phyloP scores from a whole-genome alignment of 371 early-diverging fungal species.

The Hamiltosporidium tvaerminnensis region DNA sequence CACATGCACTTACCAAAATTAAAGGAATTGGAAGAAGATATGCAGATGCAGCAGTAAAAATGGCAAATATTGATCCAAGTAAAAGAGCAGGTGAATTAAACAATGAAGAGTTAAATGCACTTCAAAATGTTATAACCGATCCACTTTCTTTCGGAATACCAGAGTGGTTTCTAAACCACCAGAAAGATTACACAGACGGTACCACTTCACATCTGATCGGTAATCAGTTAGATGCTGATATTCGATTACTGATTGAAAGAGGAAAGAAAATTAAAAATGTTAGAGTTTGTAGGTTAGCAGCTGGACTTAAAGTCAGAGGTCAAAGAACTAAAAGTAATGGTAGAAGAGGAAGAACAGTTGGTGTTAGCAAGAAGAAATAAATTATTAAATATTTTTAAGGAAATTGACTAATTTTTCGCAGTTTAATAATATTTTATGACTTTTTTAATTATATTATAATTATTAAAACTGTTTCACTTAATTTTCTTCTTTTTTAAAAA shows the following conservation, averaged over 20 bases:
- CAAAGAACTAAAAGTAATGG: slow-evolving; percentile 93
- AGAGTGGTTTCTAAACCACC: slow-evolving; percentile 87
- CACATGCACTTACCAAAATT: slow-evolving; percentile 83
- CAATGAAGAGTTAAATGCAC: slow-evolving; percentile 70
- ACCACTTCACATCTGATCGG: slow-evolving; percentile 75
- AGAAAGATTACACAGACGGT: slow-evolving; percentile 81
- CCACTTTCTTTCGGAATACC: slow-evolving; percentile 85
- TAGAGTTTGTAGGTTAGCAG: slow-evolving; percentile 45
- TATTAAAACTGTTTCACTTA: no score
- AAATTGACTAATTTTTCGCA: no score
- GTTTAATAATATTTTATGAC: no score
- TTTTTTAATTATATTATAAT: no score
- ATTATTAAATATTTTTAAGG: not conserved
- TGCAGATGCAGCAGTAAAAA: slow-evolving; percentile 85
- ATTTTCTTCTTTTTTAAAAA: no score
- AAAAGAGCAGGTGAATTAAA: slow-evolving; percentile 91
- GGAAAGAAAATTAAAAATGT: slow-evolving; percentile 52
- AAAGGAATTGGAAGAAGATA: slow-evolving; percentile 94
- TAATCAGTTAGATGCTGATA: slow-evolving; percentile 62
- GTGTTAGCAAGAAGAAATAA: slow-evolving; percentile 86
- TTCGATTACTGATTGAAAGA: slow-evolving; percentile 49
- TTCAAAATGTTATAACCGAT: slow-evolving; percentile 71
- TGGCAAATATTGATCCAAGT: slow-evolving; percentile 78
- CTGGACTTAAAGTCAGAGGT: slow-evolving; percentile 70
- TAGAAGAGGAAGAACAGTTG: slow-evolving; percentile 79